Evolutionary conservation across 148 eudicot genomes (phyloP).

Genomic region (Camellia granthamiana): DNA sequence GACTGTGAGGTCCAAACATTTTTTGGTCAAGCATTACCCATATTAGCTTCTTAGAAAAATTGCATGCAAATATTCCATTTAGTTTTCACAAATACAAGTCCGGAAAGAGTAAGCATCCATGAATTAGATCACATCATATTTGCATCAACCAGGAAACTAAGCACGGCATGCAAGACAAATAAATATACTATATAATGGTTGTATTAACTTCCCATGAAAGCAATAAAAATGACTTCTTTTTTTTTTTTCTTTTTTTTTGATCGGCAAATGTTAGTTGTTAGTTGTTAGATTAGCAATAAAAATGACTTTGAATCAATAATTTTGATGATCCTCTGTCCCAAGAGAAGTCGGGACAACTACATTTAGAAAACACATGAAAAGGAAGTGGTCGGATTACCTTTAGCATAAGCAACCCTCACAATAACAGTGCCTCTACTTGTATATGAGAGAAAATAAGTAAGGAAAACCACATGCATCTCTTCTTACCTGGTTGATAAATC

Average conservation of each 20-base stretch:
- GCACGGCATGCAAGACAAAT: not conserved
- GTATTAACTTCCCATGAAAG: not conserved
- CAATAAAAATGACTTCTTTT: too few species aligned
- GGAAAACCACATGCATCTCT: constrained; percentile 23
- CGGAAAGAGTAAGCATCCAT: not conserved
- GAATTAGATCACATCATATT: not conserved
- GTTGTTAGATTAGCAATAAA: too few species aligned
- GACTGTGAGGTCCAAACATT: not conserved
- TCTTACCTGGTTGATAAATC: constrained; percentile 74
- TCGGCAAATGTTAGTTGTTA: too few species aligned
- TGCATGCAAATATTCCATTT: not conserved
- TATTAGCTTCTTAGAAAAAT: not conserved
- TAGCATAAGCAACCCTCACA: not conserved
- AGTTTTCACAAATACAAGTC: not conserved
- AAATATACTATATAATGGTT: not conserved
- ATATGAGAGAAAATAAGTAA: not conserved
- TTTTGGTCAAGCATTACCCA: not conserved
- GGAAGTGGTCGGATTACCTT: not conserved
- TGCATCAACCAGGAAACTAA: not conserved
- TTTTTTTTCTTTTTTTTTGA: too few species aligned
- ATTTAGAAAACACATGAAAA: not conserved
- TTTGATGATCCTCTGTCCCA: not conserved
- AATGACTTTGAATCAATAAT: not conserved
- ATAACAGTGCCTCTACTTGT: not conserved
- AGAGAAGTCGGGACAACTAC: not conserved